Conservation (phyloP, 148 eudicot species). For the Limonium bicolor region DNA sequence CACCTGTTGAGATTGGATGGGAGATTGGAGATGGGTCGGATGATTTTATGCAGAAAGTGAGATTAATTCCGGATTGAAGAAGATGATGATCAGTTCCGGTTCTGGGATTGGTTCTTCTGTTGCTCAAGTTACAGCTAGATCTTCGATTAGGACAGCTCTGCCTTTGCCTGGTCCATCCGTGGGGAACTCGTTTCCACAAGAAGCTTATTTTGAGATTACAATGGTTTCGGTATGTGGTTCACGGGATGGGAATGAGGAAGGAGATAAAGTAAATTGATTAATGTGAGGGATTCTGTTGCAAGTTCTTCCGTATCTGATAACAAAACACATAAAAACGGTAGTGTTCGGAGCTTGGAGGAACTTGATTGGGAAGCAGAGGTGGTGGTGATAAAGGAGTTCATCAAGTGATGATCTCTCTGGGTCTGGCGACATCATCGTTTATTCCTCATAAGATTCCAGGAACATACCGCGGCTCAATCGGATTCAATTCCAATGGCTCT, state of each 20-base stretch:
- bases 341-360: constrained; percentile 11
- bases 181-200: constrained; percentile 54
- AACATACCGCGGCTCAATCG: constrained; percentile 39
- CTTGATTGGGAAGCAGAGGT: neutral
- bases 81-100: neutral
- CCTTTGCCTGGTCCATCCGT: constrained; percentile 79
- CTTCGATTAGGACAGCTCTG: constrained; percentile 27
- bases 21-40: constrained; percentile 55
- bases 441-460: constrained; percentile 34
- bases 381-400: constrained; percentile 1
- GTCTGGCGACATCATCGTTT: constrained; percentile 23
- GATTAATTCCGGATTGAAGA: constrained; percentile 25
- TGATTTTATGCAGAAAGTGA: constrained; percentile 66
- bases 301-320: constrained; percentile 10
- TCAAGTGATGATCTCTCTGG: constrained; percentile 18
- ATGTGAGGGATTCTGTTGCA: constrained; percentile 8
- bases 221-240: constrained; percentile 8
- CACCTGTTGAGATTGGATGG: constrained; percentile 42
- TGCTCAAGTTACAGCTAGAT: constrained; percentile 9
- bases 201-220: constrained; percentile 74
- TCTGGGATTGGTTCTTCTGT: too few species aligned
- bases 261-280: constrained; percentile 35
- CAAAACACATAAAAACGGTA: constrained; percentile 5
- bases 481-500: constrained; percentile 54
- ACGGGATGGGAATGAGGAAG: constrained; percentile 5